Evolutionary conservation across 169 alveolate species (phyloP), one percentile per base, ranked within the genome.

Genomic region (Plasmodium cynomolgi): DNA sequence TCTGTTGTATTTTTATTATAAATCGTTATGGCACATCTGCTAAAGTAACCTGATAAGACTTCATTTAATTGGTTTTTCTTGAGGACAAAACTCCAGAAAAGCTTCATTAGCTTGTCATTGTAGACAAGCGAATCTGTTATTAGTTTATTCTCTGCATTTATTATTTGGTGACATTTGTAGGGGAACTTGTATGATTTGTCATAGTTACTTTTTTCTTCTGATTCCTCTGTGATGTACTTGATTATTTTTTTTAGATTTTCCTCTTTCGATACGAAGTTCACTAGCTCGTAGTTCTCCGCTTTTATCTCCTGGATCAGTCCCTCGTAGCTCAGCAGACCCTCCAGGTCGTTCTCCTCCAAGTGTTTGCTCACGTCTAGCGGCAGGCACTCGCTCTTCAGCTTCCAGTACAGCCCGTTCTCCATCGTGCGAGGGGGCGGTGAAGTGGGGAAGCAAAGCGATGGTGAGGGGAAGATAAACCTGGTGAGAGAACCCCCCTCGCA

Each of bases 1-100:
- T 86, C 93, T 77, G 79, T 74, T 20, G 93, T 75, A 86, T 86
- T 71, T 74, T 86, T 86, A 77, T 86, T 86, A 77, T 86, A 86
- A 9, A 86, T 86, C 9, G 86, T 41, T 75, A 86, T 86, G 31
- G 93, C 93, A 77, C 93, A 86, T 9, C 93, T 34, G 81, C 93
- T 86, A 86, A 86, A 86, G 41, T 86, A 86, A 3, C 93, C 93
- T 1, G 93, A 71, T 15, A 86, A 26, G 1, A 86, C 93, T 77
- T 86, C 93, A 71, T 86, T 86, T n/a, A 86, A 68, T 86, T 86
- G 93, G n/a, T 77, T 34, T 56, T 86, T 86, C 29, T 75, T 86
- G 20, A 86, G 37, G 9, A 86, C 68, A 23, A 86, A 86, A 17
- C 33, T 79, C 93, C 93, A 86, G 44, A 86, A 86, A 29, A 75